Base-by-base conservation (phyloP, 345 rosid genomes). In the Linum usitatissimum region DNA sequence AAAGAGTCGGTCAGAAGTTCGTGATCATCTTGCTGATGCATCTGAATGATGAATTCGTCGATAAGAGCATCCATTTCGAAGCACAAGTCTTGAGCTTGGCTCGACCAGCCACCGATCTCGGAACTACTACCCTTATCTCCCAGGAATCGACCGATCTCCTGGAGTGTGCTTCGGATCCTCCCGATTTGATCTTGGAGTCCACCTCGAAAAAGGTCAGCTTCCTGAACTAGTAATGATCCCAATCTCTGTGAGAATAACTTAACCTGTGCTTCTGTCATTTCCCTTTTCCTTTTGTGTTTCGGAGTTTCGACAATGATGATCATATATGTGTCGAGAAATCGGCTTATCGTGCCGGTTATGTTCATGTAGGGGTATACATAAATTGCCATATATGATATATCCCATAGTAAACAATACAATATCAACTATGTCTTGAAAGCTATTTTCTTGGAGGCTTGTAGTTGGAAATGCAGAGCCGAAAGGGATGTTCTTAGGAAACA, bases 191-290 rank as follows among this genome's bases (percentile, higher is more conserved):
- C 64, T 61, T 60, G 65, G 42, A 74, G 34, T 54, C 73, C 70
- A 13, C 34, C 15, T 34, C 38, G 38, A 31, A 78, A 72, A 61
- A 40, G 65, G 18, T 59, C 65, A 0, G 53, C 42, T 59, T 66
- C 60, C 0, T 59, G 64, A 64, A 61, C 49, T 13, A 64, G 8
- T 3, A 72, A 66, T 56, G 64, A 64, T 4, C 58, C 66, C 66
- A 71, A 34, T 67, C 79, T 75, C 64, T 64, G 75, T 0, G 53
- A n/a, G 60, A 67, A 75, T 70, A 78, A 72, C 53, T 48, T 64
- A 17, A 72, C 66, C 13, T 53, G 14, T 38, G 68, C 77, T 65
- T 66, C 69, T 18, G 77, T 66, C 81, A 78, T 78, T 49, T 45
- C 28, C 28, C 28, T 23, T 23, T 23, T 23, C 28, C 28, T 15